Percentiles rank a stretch among this genome's conserved stretches.
These are phyloP conservation scores for Kuraishia cidri DNA, from an alignment of 805 yeast genomes.

Conservation along the genomic window DNA sequence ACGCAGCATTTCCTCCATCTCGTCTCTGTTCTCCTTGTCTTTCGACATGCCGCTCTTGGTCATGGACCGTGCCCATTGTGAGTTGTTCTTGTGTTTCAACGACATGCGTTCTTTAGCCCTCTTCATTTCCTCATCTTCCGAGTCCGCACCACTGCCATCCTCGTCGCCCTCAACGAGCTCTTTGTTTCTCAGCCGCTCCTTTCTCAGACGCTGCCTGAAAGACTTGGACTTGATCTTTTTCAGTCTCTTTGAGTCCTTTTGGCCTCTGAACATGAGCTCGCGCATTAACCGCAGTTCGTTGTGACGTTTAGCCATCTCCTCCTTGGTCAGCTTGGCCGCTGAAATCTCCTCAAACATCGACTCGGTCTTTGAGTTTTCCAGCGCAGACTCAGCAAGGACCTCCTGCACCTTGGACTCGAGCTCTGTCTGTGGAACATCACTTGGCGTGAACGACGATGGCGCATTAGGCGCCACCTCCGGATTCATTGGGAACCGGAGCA, in stretches of 20 bases:
- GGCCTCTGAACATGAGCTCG: constrained; percentile 94
- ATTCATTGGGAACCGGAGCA: constrained; percentile 65
- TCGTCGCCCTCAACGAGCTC: constrained; percentile 58
- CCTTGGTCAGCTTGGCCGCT: constrained; percentile 69
- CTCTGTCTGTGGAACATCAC: constrained; percentile 39
- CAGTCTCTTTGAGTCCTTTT: constrained; percentile 79
- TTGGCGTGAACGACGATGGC: constrained; percentile 46
- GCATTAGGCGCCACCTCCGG: constrained; percentile 29
- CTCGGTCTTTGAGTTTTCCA: constrained; percentile 65
- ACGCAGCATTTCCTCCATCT: constrained; percentile 89
- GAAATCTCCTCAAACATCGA: constrained; percentile 85
- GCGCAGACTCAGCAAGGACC: constrained; percentile 54
- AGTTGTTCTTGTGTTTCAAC: constrained; percentile 78
- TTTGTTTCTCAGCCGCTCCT: constrained; percentile 64
- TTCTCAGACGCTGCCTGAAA: constrained; percentile 78
- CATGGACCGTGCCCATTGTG: constrained; percentile 88
- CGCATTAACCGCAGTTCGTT: constrained; percentile 85
- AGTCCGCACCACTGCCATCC: constrained; percentile 35
- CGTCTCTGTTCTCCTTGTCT: constrained; percentile 76
- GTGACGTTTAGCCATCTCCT: constrained; percentile 70
- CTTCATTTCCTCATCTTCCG: constrained; percentile 58
- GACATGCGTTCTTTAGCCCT: constrained; percentile 93
- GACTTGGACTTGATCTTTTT: constrained; percentile 93
- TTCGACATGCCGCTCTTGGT: constrained; percentile 84
- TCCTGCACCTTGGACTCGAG: constrained; percentile 59